Conservation (phyloP, 305 asterid species). For the Vinca major region DNA sequence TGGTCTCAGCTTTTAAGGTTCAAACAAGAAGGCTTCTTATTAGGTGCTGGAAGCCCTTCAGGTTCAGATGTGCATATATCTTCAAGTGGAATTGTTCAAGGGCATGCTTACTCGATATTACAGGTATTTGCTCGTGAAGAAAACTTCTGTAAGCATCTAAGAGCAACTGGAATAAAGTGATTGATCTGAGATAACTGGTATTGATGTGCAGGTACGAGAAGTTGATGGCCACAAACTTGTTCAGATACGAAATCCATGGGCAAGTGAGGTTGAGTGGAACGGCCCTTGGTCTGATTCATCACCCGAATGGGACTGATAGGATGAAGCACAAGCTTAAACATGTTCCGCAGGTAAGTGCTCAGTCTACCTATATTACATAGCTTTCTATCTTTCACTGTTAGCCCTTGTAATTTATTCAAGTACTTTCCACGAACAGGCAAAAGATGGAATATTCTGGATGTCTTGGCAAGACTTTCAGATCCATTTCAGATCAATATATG, state of each 20-base stretch:
- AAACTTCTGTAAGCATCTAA: slow-evolving; percentile 9
- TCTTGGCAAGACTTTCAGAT: slow-evolving; percentile 99
- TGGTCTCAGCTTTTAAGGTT: slow-evolving; percentile 95
- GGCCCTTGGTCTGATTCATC: slow-evolving; percentile 99
- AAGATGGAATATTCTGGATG: slow-evolving; percentile 98
- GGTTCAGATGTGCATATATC: slow-evolving; percentile 97
- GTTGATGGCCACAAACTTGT: slow-evolving; percentile 87
- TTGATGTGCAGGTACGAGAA: slow-evolving; percentile 53
- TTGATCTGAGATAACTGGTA: not conserved
- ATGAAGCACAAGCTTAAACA: slow-evolving; percentile 98
- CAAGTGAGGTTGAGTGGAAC: slow-evolving; percentile 96
- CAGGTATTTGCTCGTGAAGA: slow-evolving; percentile 42
- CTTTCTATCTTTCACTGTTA: not conserved
- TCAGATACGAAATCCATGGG: slow-evolving; percentile 97
- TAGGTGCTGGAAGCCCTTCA: slow-evolving; percentile 99
- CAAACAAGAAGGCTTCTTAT: slow-evolving; percentile 87
- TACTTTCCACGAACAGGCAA: slow-evolving; percentile 48
- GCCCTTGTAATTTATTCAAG: not conserved
- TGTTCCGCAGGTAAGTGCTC: slow-evolving; percentile 57
- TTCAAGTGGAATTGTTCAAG: slow-evolving; percentile 94
- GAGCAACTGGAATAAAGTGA: slow-evolving; percentile 8
- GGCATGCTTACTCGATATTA: slow-evolving; percentile 94
- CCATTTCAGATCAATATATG: slow-evolving; percentile 92
- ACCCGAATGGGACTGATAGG: slow-evolving; percentile 98
- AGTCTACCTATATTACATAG: not conserved